Conservation (phyloP, 192 early-diverging fungal genomes). For the Coemansia sp. region DNA sequence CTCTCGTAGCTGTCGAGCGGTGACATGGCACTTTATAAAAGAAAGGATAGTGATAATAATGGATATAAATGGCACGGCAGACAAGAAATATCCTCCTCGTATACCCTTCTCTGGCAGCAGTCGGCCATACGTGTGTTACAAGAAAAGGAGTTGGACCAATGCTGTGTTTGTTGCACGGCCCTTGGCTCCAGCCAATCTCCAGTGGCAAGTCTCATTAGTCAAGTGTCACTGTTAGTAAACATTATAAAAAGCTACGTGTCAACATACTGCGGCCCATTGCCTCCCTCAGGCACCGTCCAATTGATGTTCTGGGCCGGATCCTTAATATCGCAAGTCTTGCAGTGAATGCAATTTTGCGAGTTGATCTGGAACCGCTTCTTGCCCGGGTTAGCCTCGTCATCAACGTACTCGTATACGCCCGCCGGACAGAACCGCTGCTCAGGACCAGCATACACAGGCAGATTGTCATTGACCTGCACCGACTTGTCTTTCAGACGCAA, state of each 20-base stretch:
- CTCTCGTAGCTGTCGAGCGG: constrained; percentile 10
- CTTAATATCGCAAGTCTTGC: constrained; percentile 99
- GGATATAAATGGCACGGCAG: background rate
- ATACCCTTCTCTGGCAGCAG: background rate
- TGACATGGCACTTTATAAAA: background rate
- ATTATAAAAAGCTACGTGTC: constrained; percentile 54
- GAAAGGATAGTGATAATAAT: background rate
- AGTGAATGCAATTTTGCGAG: constrained; percentile 97
- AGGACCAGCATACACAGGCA: constrained; percentile 87
- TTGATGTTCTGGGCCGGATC: constrained; percentile 99
- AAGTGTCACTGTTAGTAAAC: background rate
- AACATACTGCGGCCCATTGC: constrained; percentile 80
- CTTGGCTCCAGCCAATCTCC: constrained; percentile 5
- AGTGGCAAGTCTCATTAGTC: background rate
- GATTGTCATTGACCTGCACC: constrained; percentile 81
- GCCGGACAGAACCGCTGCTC: constrained; percentile 98
- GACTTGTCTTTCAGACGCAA: constrained; percentile 75
- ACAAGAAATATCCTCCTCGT: background rate
- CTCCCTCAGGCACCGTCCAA: constrained; percentile 94
- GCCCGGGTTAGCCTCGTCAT: constrained; percentile 85
- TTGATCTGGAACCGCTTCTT: constrained; percentile 96
- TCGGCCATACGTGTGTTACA: background rate
- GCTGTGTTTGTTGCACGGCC: background rate
- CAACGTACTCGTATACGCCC: constrained; percentile 97
- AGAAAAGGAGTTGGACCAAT: background rate